Base-by-base conservation (phyloP, 2,329 filamentous ascomycete genomes). In the Penicillium sp. region DNA sequence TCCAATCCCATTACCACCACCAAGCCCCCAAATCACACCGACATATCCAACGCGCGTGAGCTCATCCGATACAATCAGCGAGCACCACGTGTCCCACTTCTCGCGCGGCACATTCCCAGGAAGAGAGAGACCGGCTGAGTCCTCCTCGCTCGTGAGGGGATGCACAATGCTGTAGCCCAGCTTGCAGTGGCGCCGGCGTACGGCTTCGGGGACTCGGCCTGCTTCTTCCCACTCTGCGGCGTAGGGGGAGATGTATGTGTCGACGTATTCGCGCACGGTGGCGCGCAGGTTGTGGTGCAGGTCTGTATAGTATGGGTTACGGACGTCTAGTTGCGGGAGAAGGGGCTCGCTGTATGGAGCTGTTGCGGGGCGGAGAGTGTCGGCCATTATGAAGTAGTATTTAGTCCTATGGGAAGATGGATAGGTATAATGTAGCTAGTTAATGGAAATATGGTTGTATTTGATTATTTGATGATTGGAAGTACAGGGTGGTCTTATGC, bases 141-240 rank as follows among this genome's bases (percentile, higher is more conserved):
- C 76, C 22, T 74, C 63, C 0, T 68, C 57, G 4, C 73, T 77
- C 1, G 69, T 72, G 9, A 72, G 63, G 7, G 72, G 72, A 29
- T 74, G 70, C 3, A 72, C 68, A 32, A 76, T 69, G 46, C 64
- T 55, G 45, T 72, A 76, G 2, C 78, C 77, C 0, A 77, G 72
- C 45, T 72, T 66, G 56, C 71, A 70, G 52, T 77, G 77, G 7
- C 64, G 63, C 6, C 66, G 67, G 40, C 74, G 68, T 35, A 73
- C 80, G 44, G 72, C 63, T 7, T 71, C 66, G 11, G 82, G 82
- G 13, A 82, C 81, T 52, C 80, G 69, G 2, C 81, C 80, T 2
- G 80, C 80, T 4, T 77, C 78, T 66, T 89, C 87, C 86, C 86
- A 89, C 38, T 87, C 83, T 32, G 85, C 78, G 4, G 82, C 81